These are phyloP conservation scores for Akebia trifoliata DNA, from an alignment of 164 flowering plant species.

Conservation along the genomic window DNA sequence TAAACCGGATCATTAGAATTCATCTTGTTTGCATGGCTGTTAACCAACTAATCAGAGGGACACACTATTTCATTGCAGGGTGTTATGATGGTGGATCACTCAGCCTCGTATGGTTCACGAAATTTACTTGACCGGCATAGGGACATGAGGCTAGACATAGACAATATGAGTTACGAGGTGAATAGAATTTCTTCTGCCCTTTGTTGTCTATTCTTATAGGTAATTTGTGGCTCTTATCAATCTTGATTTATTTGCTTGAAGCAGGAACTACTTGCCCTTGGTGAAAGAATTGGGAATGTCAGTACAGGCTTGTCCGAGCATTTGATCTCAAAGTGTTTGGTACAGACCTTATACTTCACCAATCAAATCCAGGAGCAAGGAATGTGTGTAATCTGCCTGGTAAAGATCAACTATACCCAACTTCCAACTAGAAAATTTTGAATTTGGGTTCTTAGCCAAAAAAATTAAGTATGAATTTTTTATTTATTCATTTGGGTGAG, in stretches of 20 bases:
- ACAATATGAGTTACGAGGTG: constrained; percentile 67
- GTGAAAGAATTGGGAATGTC: constrained; percentile 66
- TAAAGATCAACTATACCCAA: constrained; percentile 18
- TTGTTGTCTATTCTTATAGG: neutral
- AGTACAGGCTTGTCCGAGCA: constrained; percentile 59
- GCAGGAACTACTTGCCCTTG: constrained; percentile 71
- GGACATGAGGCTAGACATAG: constrained; percentile 62
- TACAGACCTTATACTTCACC: constrained; percentile 23
- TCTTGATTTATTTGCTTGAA: neutral
- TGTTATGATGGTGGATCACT: constrained; percentile 38
- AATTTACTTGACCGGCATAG: constrained; percentile 48
- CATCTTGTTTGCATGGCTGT: neutral
- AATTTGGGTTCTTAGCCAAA: no score
- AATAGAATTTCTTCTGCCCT: neutral
- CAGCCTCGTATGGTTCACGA: constrained; percentile 44
- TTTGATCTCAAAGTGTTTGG: constrained; percentile 38
- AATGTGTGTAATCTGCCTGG: constrained; percentile 61
- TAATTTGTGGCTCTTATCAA: neutral
- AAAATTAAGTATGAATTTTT: no score
- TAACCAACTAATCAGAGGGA: neutral
- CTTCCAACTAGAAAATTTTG: neutral
- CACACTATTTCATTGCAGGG: constrained; percentile 34
- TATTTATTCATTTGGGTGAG: no score
- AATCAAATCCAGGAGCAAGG: constrained; percentile 32
- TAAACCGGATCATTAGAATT: neutral